These are phyloP conservation scores for Corinectria fuckeliana DNA, from an alignment of 2,329 filamentous ascomycete species.

Conservation along the genomic window DNA sequence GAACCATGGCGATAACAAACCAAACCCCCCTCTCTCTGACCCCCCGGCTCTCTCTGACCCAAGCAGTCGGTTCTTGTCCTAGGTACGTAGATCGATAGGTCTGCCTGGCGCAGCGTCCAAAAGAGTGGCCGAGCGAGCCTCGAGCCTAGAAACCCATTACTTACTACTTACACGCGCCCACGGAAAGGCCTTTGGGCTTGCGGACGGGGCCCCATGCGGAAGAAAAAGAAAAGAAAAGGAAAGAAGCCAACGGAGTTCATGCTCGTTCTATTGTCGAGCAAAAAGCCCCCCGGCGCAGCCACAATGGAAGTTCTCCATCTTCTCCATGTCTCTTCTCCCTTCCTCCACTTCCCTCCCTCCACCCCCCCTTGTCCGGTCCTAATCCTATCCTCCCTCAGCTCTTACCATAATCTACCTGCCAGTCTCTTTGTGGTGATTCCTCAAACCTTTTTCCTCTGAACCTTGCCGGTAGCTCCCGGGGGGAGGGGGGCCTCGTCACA, in stretches of 20 bases:
- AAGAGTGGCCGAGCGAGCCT: slow-evolving; percentile 17
- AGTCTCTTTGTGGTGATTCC: slow-evolving; percentile 13
- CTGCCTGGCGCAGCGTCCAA: background rate
- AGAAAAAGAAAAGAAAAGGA: background rate
- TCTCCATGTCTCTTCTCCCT: slow-evolving; percentile 16
- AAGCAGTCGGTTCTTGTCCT: slow-evolving; percentile 35
- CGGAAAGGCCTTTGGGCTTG: too few species aligned
- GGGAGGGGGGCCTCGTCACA: background rate
- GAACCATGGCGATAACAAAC: slow-evolving; percentile 24
- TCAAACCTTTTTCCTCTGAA: slow-evolving; percentile 2
- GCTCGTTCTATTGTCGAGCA: too few species aligned
- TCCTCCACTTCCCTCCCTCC: slow-evolving; percentile 1
- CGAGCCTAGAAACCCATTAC: slow-evolving; percentile 15
- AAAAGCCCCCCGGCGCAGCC: too few species aligned
- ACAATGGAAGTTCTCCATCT: background rate
- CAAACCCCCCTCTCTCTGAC: slow-evolving; percentile 10
- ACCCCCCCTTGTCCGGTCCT: background rate
- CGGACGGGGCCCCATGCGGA: slow-evolving; percentile 13
- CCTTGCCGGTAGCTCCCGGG: background rate
- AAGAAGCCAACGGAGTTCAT: background rate
- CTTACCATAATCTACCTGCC: too few species aligned
- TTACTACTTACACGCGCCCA: slow-evolving; percentile 30
- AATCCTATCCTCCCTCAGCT: background rate
- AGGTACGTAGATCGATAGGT: too few species aligned
- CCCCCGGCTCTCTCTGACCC: slow-evolving; percentile 31